Evolutionary conservation across 192 early-diverging fungal species (phyloP), one percentile per base, ranked within the genome.

Genomic region (Coemansia sp.): DNA sequence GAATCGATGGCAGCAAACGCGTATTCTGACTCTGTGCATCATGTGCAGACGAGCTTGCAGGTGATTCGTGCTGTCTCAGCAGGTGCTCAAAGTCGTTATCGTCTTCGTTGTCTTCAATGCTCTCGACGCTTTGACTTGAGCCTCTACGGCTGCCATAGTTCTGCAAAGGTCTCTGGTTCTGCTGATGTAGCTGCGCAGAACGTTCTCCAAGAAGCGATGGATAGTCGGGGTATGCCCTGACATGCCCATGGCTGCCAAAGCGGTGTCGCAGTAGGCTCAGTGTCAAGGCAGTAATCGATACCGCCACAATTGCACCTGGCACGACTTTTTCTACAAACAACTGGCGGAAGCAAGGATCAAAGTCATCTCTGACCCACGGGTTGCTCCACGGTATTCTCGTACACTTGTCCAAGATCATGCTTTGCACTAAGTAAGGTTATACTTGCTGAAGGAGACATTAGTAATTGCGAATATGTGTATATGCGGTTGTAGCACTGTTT

Each of bases 331-430:
- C 74, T 21, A 78, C 59, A 58, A 78, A 57, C 51, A 71, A 62
- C 38, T 50, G 33, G 45, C 69, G 61, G 40, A 78, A 78, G 58
- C 74, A 78, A 9, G 45, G 53, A 43, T 71, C 65, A 61, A 78
- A 78, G 58, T 78, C 55, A 44, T 78, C 74, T 30, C 57, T 61
- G 37, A 12, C 21, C 74, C 74, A 78, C 25, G 69, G 74, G n/a
- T 52, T 57, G 8, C 43, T 55, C 73, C 66, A 79, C 9, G 70
- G 69, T 27, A 68, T 54, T 40, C 33, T 55, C 18, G 24, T 19
- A 34, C 69, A 71, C 30, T 34, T 68, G 12, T n/a, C 19, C 33
- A 25, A 13, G 34, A 21, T 18, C 52, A 53, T 53, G 48, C 24
- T 45, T 45, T 0, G 52, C 11, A 21, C 30, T 53, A 34, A 13